phyloP scores from a whole-genome alignment of 805 yeast species.

The Saturnispora saitoi region DNA sequence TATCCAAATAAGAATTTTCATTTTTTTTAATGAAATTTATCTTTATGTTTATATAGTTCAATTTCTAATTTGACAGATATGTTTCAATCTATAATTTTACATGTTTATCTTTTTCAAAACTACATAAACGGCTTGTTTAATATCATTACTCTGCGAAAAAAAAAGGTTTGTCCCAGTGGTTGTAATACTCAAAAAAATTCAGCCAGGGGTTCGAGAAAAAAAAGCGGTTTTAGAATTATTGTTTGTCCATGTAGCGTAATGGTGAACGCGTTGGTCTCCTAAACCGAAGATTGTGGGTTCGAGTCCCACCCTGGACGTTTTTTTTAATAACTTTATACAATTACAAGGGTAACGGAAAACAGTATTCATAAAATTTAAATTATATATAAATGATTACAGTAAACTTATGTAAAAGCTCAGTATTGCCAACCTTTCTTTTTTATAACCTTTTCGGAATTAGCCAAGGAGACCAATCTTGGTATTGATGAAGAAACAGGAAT shows the following conservation, averaged over 20 bases:
- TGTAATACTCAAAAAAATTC: too few relatives aligned
- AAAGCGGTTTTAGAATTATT: too few relatives aligned
- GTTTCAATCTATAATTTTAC: too few relatives aligned
- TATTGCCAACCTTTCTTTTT: constrained; percentile 6
- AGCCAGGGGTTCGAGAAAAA: constrained; percentile 3
- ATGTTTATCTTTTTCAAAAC: too few relatives aligned
- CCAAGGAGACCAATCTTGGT: constrained; percentile 12
- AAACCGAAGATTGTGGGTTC: constrained; percentile 19
- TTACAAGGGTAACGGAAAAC: neutral
- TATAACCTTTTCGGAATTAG: constrained; percentile 5
- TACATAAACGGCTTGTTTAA: too few relatives aligned
- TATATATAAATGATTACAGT: neutral
- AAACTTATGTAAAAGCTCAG: neutral
- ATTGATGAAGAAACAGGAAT: constrained; percentile 8
- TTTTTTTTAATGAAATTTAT: too few relatives aligned
- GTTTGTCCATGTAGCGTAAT: constrained; percentile 17
- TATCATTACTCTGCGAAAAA: too few relatives aligned
- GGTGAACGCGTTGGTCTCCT: constrained; percentile 20
- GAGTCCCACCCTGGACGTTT: constrained; percentile 15
- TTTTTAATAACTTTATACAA: neutral
- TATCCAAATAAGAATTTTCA: too few relatives aligned
- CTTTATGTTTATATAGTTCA: too few relatives aligned
- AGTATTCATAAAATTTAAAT: neutral
- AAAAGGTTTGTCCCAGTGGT: neutral
- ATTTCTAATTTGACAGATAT: too few relatives aligned